These are phyloP conservation scores for Geoglossum cookeanum DNA, from an alignment of 2,329 filamentous ascomycete species.

Conservation along the genomic window DNA sequence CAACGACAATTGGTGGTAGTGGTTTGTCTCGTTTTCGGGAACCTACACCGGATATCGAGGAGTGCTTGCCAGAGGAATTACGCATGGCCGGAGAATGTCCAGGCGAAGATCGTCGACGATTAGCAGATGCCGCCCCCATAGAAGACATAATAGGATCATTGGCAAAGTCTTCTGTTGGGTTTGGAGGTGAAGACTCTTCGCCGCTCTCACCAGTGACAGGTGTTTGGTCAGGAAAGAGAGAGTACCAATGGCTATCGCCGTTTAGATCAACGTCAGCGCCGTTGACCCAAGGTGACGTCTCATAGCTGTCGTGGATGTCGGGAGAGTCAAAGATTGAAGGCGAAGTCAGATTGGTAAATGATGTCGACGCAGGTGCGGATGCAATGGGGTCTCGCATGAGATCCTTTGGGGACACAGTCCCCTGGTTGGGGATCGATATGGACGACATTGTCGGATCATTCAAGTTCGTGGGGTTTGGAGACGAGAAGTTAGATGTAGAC, in stretches of 20 bases:
- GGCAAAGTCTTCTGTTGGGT: not conserved
- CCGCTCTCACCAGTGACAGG: not conserved
- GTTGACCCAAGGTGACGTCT: conserved; percentile 60
- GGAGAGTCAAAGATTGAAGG: conserved; percentile 65
- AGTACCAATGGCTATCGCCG: conserved; percentile 43
- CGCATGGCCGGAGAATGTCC: conserved; percentile 17
- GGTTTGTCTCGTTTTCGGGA: conserved; percentile 64
- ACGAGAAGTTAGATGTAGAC: conserved; percentile 14
- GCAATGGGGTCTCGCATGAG: conserved; percentile 48
- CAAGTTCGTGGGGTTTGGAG: conserved; percentile 24
- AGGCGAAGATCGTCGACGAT: conserved; percentile 22
- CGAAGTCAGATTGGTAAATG: conserved; percentile 69
- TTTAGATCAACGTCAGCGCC: conserved; percentile 31
- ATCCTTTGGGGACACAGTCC: conserved; percentile 72
- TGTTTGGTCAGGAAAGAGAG: conserved; percentile 36
- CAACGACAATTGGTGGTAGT: conserved; percentile 56
- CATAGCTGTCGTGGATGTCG: conserved; percentile 47
- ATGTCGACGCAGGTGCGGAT: conserved; percentile 64
- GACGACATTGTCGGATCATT: conserved; percentile 22
- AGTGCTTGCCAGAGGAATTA: conserved; percentile 38
- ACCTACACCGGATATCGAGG: conserved; percentile 49
- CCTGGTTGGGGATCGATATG: conserved; percentile 22
- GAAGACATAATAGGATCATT: conserved; percentile 2
- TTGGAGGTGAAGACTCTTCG: not conserved
- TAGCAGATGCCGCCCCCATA: conserved; percentile 13